Conservation (phyloP, 768 basidiomycete species). For the Boletus tomentosulus region DNA sequence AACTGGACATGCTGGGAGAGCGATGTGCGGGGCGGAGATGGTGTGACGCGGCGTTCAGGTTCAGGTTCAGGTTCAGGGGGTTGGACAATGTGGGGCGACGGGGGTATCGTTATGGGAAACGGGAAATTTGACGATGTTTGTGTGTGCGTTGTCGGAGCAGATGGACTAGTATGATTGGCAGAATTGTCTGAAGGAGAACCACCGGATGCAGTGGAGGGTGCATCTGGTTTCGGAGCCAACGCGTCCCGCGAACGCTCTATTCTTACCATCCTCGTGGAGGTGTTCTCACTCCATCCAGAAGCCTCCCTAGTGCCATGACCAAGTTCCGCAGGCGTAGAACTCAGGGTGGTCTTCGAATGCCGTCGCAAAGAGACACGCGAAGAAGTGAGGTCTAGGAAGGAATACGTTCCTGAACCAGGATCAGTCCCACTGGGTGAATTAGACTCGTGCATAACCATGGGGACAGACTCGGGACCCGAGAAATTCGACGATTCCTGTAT, state of each 20-base stretch:
- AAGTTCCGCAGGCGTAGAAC: slow-evolving; percentile 24
- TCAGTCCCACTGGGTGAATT: slow-evolving; percentile 18
- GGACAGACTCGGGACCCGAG: slow-evolving; percentile 29
- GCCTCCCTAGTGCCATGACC: slow-evolving; percentile 16
- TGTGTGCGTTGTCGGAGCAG: slow-evolving; percentile 21
- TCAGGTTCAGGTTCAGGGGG: slow-evolving; percentile 7
- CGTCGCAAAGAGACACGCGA: slow-evolving; percentile 22
- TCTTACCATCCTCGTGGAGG: slow-evolving; percentile 15
- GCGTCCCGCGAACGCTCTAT: slow-evolving; percentile 18
- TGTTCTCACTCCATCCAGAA: slow-evolving; percentile 16
- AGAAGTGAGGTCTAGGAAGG: slow-evolving; percentile 30
- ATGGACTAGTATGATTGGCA: slow-evolving; percentile 12
- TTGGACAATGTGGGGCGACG: slow-evolving; percentile 34
- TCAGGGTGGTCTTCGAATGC: slow-evolving; percentile 27
- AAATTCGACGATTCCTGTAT: slow-evolving; percentile 21
- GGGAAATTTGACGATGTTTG: slow-evolving; percentile 35
- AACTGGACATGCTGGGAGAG: slow-evolving; percentile 15
- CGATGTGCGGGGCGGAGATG: slow-evolving; percentile 16
- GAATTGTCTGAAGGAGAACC: slow-evolving; percentile 29
- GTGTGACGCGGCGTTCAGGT: slow-evolving; percentile 15
- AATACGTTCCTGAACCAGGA: slow-evolving; percentile 30
- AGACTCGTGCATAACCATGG: slow-evolving; percentile 28
- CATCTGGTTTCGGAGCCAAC: slow-evolving; percentile 24
- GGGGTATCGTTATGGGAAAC: slow-evolving; percentile 43
- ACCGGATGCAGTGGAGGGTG: slow-evolving; percentile 30